Evolutionary conservation across 768 basidiomycete genomes (phyloP), one percentile per base, ranked within the genome.

Genomic region (Saitozyma podzolica): DNA sequence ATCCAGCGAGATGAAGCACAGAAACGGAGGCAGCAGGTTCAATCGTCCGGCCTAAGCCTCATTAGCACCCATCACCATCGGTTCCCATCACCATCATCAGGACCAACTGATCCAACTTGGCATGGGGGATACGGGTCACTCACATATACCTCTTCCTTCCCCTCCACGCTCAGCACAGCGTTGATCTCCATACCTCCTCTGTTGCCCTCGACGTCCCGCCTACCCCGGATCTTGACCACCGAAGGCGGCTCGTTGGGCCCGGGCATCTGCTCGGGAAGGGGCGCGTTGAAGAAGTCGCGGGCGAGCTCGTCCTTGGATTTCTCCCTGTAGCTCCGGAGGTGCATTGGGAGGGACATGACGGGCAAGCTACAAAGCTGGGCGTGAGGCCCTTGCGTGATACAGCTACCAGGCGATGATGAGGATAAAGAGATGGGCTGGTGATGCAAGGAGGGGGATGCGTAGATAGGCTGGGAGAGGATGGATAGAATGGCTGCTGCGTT

Each of bases 131-230:
- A 54, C 13, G 50, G 13, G 0, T 6, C 11, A 87, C 91, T 83
- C 82, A 94, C 92, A 81, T 93, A 94, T 54, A 92, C 89, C 75
- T 95, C 92, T 80, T 94, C 92, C 66, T 89, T 84, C n/a, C 86
- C 89, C 64, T 90, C 83, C 20, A 97, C 83, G 73, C 88, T 92
- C 62, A 95, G 82, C 37, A 93, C 89, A 13, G 91, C 91, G 69
- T 88, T 93, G 69, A 93, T 92, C 67, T 94, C 91, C 86, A 92
- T 89, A 80, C 63, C 72, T 72, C 56, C 57, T 71, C 76, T 75
- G 29, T 58, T 54, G 16, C 47, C 54, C 6, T 53, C 54, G n/a
- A 14, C 29, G 39, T 62, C 61, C 13, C 45, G 13, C 56, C 62
- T 65, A 55, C 62, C 66, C 7, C 70, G 53, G 39, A 75, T 56